Conservation (phyloP, 306 rosid genomes). For the Calophaca sinica region DNA sequence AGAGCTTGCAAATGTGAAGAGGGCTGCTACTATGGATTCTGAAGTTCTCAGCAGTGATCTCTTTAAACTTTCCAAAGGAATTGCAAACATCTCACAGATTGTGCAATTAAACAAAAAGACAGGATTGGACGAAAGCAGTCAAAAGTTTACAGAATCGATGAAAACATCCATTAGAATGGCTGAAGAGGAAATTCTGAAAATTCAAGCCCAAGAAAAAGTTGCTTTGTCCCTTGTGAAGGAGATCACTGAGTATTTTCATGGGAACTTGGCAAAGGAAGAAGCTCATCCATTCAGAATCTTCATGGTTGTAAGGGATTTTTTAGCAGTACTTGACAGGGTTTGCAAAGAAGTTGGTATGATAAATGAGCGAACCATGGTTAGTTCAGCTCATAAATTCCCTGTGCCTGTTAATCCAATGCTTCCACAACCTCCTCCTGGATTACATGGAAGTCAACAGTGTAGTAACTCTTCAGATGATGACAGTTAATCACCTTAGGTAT, state of each 20-base stretch:
- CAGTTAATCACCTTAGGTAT: conserved; percentile 53
- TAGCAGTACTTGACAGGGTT: conserved; percentile 73
- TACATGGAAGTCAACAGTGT: conserved; percentile 50
- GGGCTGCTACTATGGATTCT: conserved; percentile 93
- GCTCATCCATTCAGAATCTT: conserved; percentile 96
- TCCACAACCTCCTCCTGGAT: conserved; percentile 69
- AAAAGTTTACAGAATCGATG: conserved; percentile 70
- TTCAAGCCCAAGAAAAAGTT: conserved; percentile 88
- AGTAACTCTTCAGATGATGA: conserved; percentile 69
- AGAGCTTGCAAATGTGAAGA: conserved; percentile 86
- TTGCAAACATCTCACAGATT: conserved; percentile 61
- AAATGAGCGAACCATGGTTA: conserved; percentile 77
- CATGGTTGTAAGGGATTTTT: conserved; percentile 90
- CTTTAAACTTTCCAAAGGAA: conserved; percentile 73
- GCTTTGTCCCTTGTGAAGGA: conserved; percentile 87
- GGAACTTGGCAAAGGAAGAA: conserved; percentile 90
- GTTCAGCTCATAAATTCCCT: conserved; percentile 83
- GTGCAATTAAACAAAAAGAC: conserved; percentile 50
- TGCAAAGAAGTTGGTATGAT: conserved; percentile 92
- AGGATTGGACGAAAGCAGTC: conserved; percentile 50
- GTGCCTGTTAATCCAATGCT: conserved; percentile 93
- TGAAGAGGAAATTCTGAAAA: conserved; percentile 72
- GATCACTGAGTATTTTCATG: conserved; percentile 95
- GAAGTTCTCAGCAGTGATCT: conserved; percentile 76
- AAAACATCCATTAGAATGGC: conserved; percentile 77